Evolutionary conservation across 352 stramenopile genomes (phyloP).

Genomic region (Globisporangium mamillatum): DNA sequence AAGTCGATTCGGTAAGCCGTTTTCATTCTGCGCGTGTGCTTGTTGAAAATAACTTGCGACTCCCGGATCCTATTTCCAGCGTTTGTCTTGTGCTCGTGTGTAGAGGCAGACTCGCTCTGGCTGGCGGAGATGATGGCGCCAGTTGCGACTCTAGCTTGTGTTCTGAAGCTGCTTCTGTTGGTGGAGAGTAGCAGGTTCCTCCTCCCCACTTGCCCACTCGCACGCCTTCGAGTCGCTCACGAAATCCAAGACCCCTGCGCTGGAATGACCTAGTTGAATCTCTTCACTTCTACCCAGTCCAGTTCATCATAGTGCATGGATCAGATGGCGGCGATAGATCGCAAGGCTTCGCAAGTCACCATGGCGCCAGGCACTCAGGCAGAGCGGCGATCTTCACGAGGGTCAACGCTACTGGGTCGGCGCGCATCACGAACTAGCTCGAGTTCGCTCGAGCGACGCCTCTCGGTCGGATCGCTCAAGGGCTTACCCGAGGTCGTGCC

Average conservation of each 20-base stretch:
- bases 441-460: slow-evolving; percentile 9
- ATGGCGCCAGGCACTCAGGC: slow-evolving; percentile 10
- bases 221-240: not conserved
- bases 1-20: not conserved
- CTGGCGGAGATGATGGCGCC: not conserved
- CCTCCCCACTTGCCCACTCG: not conserved
- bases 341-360: slow-evolving; percentile 18
- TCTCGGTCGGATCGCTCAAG: slow-evolving; percentile 18
- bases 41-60: not conserved
- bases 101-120: not conserved
- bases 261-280: not conserved
- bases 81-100: not conserved
- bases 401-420: slow-evolving; percentile 7
- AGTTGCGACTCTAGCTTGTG: not conserved
- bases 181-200: not conserved
- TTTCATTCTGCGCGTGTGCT: not conserved
- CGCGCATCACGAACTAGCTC: slow-evolving; percentile 16
- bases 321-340: not conserved
- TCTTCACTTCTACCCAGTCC: not conserved
- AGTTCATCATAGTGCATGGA: slow-evolving; percentile 3
- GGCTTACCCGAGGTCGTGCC: slow-evolving; percentile 16
- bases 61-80: not conserved
- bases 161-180: not conserved
- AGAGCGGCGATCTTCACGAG: slow-evolving; percentile 5
- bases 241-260: not conserved